Evolutionary conservation across 441 rosid genomes (phyloP).

Genomic region (Omphalea diandra): DNA sequence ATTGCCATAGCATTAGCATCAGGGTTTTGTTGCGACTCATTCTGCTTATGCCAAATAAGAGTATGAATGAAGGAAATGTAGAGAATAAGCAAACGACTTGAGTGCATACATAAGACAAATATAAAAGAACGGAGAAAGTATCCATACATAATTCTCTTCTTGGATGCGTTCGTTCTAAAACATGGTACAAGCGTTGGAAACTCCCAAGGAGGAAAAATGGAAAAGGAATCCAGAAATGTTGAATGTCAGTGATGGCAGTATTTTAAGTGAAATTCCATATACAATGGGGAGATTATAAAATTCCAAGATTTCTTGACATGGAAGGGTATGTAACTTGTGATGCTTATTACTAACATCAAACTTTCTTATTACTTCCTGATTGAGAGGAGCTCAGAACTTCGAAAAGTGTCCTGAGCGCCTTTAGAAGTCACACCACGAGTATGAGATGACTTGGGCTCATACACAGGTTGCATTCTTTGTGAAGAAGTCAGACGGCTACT

Average conservation of each 20-base stretch:
- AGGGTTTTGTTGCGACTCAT: too few species aligned
- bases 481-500: slow-evolving; percentile 59
- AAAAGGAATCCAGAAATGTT: too few species aligned
- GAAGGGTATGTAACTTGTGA: slow-evolving; percentile 1
- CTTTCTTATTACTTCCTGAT: slow-evolving; percentile 51
- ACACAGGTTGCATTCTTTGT: slow-evolving; percentile 63
- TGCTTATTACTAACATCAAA: slow-evolving; percentile 12
- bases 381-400: slow-evolving; percentile 81
- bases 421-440: slow-evolving; percentile 51
- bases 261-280: slow-evolving; percentile 31
- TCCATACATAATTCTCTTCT: slow-evolving; percentile 16
- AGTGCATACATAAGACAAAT: slow-evolving; percentile 9
- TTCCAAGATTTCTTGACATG: slow-evolving; percentile 19
- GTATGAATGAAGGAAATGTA: too few species aligned
- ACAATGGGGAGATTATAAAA: slow-evolving; percentile 23
- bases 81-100: too few species aligned
- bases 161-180: slow-evolving; percentile 11
- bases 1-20: too few species aligned
- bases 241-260: slow-evolving; percentile 18
- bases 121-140: not conserved
- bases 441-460: slow-evolving; percentile 53
- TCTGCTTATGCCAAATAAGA: too few species aligned
- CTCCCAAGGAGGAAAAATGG: not conserved
- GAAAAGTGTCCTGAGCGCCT: slow-evolving; percentile 55
- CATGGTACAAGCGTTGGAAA: slow-evolving; percentile 29